Conservation (phyloP, 805 yeast genomes). For the Barnettozyma wickerhamii region DNA sequence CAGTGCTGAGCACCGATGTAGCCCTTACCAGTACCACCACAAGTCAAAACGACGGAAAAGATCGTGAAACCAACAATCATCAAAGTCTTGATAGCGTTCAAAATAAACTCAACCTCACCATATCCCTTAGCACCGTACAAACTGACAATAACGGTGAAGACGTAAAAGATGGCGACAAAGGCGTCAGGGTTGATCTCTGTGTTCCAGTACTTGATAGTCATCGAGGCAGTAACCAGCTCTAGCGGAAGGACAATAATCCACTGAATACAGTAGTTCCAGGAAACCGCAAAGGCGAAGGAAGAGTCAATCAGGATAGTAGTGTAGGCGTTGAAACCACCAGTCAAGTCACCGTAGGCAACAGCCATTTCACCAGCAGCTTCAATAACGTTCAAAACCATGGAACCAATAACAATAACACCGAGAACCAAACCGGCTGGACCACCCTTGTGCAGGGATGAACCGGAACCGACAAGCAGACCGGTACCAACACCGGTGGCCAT, state of each 20-base stretch:
- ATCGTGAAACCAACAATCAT: constrained; percentile 58
- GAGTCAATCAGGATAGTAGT: constrained; percentile 53
- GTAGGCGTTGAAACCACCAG: constrained; percentile 63
- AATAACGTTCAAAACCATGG: constrained; percentile 54
- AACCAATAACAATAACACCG: constrained; percentile 54
- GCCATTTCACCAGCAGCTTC: constrained; percentile 67
- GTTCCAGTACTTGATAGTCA: constrained; percentile 59
- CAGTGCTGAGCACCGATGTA: constrained; percentile 49
- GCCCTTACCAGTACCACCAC: constrained; percentile 42
- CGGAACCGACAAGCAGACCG: constrained; percentile 58
- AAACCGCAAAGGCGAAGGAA: constrained; percentile 53
- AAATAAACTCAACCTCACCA: constrained; percentile 62
- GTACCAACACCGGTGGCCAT: constrained; percentile 84
- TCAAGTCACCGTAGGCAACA: constrained; percentile 49
- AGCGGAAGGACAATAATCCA: constrained; percentile 61
- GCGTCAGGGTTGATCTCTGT: constrained; percentile 50
- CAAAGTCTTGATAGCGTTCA: constrained; percentile 60
- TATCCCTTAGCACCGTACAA: constrained; percentile 53
- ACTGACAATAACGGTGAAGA: constrained; percentile 42
- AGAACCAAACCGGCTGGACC: constrained; percentile 49
- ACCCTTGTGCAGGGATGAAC: constrained; percentile 39
- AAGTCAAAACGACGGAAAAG: constrained; percentile 41
- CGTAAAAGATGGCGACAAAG: constrained; percentile 50
- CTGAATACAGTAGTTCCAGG: constrained; percentile 60
- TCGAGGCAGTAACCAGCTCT: constrained; percentile 60